Evolutionary conservation across 1,139 yeast genomes (phyloP).

Genomic region (Saccharomyces hybrid): DNA sequence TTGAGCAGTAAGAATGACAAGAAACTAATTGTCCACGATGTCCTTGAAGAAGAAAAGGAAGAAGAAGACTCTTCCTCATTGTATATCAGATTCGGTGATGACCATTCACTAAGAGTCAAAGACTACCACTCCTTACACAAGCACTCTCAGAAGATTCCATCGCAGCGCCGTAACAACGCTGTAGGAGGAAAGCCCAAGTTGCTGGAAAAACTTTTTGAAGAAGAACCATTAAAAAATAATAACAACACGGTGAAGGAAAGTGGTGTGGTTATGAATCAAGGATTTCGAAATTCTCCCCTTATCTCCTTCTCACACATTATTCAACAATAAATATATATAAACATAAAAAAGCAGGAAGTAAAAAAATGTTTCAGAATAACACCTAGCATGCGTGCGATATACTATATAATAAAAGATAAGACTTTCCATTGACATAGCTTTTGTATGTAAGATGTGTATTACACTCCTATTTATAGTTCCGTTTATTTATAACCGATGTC

Average conservation of each 20-base stretch:
- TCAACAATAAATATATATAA: not conserved
- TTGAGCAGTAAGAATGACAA: constrained; percentile 2
- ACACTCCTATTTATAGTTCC: not conserved
- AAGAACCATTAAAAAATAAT: not conserved
- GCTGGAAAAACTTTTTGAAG: not conserved
- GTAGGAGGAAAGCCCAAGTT: not conserved
- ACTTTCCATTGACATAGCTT: not conserved
- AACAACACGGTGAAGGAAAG: not conserved
- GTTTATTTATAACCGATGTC: constrained; percentile 13
- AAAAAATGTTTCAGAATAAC: not conserved
- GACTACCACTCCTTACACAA: constrained; percentile 3
- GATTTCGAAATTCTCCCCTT: not conserved
- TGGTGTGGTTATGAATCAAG: not conserved
- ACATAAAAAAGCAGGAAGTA: not conserved
- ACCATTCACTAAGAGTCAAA: constrained; percentile 4
- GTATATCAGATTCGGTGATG: constrained; percentile 4
- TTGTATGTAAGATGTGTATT: not conserved
- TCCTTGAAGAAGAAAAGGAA: not conserved
- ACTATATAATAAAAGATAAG: not conserved
- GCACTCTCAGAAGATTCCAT: not conserved
- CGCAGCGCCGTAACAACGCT: not conserved
- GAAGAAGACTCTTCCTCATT: constrained; percentile 1
- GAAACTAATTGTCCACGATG: not conserved
- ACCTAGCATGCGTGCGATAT: not conserved
- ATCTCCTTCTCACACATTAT: not conserved